phyloP scores from a whole-genome alignment of 2,329 filamentous ascomycete species.

The Penicillium sp. region DNA sequence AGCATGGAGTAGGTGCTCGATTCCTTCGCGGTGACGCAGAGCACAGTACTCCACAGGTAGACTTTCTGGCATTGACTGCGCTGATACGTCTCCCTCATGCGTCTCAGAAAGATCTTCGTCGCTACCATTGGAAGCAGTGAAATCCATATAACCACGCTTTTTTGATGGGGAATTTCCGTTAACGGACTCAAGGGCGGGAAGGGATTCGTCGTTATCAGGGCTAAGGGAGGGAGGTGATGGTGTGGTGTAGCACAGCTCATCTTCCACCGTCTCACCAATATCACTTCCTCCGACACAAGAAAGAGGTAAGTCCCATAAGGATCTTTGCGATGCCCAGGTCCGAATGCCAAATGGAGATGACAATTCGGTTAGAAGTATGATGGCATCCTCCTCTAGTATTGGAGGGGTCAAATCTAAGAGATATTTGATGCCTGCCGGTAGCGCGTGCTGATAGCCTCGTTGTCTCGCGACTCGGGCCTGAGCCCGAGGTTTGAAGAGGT shows the following conservation, averaged over 20 bases:
- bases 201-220: too few relatives aligned
- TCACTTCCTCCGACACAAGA: conserved; percentile 55
- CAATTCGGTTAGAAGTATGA: conserved; percentile 62
- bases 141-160: background rate
- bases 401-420: conserved; percentile 68
- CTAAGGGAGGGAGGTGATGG: background rate
- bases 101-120: too few relatives aligned
- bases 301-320: conserved; percentile 43
- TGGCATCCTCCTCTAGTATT: conserved; percentile 64
- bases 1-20: conserved; percentile 64
- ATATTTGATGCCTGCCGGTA: conserved; percentile 56
- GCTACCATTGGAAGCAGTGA: too few relatives aligned
- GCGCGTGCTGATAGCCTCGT: conserved; percentile 29
- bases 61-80: conserved; percentile 1
- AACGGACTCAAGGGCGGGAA: too few relatives aligned
- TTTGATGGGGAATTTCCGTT: too few relatives aligned
- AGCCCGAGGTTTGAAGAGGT: conserved; percentile 32
- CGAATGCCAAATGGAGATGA: conserved; percentile 61
- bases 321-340: conserved; percentile 56
- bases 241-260: background rate
- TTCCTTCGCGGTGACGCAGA: conserved; percentile 64
- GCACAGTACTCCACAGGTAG: conserved; percentile 63
- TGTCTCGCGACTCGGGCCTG: conserved; percentile 27
- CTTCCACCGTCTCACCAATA: conserved; percentile 36
- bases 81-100: background rate